Percentiles rank a stretch among this genome's conserved stretches.
Evolutionary conservation across 1,139 yeast genomes (phyloP).

Genomic region (Pneumocystis canis): DNA sequence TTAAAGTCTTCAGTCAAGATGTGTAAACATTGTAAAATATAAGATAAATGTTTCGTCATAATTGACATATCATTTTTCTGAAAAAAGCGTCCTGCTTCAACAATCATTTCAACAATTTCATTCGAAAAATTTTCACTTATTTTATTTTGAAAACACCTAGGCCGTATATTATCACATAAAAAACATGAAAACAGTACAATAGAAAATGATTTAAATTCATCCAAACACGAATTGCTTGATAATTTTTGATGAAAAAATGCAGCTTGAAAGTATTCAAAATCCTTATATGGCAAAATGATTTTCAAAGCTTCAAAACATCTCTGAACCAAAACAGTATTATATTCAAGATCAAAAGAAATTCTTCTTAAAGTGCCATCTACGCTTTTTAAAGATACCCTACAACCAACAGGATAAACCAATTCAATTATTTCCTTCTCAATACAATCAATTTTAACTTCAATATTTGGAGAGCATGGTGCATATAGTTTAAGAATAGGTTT

Average conservation of each 20-base stretch:
- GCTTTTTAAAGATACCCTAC: slow-evolving; percentile 1
- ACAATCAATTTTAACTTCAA: slow-evolving; percentile 3
- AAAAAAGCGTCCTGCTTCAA: slow-evolving; percentile 17
- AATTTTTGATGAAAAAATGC: slow-evolving; percentile 8
- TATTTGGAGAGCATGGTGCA: slow-evolving; percentile 6
- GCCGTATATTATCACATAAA: slow-evolving; percentile 20
- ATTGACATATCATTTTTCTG: slow-evolving; percentile 25
- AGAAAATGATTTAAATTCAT: slow-evolving; percentile 15
- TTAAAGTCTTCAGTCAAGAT: slow-evolving; percentile 59
- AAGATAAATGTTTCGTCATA: slow-evolving; percentile 38
- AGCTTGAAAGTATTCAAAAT: slow-evolving; percentile 10
- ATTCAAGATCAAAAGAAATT: slow-evolving; percentile 11
- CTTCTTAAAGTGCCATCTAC: slow-evolving; percentile 2
- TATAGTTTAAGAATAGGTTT: slow-evolving; percentile 2
- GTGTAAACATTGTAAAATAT: slow-evolving; percentile 60
- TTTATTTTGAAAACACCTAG: slow-evolving; percentile 57
- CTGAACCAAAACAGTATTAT: slow-evolving; percentile 15
- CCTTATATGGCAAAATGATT: slow-evolving; percentile 15
- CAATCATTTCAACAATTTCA: not conserved
- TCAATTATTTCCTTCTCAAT: not conserved
- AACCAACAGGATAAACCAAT: not conserved
- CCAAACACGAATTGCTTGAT: slow-evolving; percentile 10
- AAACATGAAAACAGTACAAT: slow-evolving; percentile 4
- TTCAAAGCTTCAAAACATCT: slow-evolving; percentile 16
- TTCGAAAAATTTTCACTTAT: slow-evolving; percentile 34